Evolutionary conservation across 2,329 filamentous ascomycete species (phyloP).

Genomic region (Rasamsonia emersonii): DNA sequence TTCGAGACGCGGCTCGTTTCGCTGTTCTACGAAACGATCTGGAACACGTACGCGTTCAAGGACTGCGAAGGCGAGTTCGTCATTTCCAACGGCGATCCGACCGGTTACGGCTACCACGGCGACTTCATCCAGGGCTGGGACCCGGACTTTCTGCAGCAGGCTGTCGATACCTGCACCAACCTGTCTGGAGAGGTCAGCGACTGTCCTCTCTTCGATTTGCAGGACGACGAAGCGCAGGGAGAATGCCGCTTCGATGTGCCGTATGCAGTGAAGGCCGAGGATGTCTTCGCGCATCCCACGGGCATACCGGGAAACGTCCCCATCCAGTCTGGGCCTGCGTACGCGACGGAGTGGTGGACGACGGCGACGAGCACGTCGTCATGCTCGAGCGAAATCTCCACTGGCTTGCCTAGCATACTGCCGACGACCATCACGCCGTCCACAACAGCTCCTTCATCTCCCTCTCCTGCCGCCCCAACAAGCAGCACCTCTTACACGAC

Average conservation of each 20-base stretch:
- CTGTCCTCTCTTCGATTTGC: slow-evolving; percentile 66
- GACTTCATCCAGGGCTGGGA: slow-evolving; percentile 81
- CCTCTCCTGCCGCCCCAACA: slow-evolving; percentile 1
- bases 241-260: slow-evolving; percentile 59
- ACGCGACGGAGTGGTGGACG: slow-evolving; percentile 18
- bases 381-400: slow-evolving; percentile 4
- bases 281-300: slow-evolving; percentile 48
- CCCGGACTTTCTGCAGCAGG: slow-evolving; percentile 56
- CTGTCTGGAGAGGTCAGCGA: slow-evolving; percentile 59
- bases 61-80: slow-evolving; percentile 61
- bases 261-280: slow-evolving; percentile 46
- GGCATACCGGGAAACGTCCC: slow-evolving; percentile 58
- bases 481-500: slow-evolving; percentile 17
- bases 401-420: slow-evolving; percentile 5
- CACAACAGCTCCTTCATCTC: background rate
- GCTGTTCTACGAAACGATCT: slow-evolving; percentile 82
- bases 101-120: slow-evolving; percentile 66
- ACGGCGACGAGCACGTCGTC: background rate
- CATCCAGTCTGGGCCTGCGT: slow-evolving; percentile 39
- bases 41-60: slow-evolving; percentile 59
- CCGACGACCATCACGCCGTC: slow-evolving; percentile 5
- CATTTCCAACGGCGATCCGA: slow-evolving; percentile 68
- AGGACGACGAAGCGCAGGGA: slow-evolving; percentile 45
- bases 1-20: slow-evolving; percentile 62
- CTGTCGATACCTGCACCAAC: slow-evolving; percentile 69